These are phyloP conservation scores for Leucocoprinus sp. DNA, from an alignment of 768 basidiomycete species.

Conservation along the genomic window DNA sequence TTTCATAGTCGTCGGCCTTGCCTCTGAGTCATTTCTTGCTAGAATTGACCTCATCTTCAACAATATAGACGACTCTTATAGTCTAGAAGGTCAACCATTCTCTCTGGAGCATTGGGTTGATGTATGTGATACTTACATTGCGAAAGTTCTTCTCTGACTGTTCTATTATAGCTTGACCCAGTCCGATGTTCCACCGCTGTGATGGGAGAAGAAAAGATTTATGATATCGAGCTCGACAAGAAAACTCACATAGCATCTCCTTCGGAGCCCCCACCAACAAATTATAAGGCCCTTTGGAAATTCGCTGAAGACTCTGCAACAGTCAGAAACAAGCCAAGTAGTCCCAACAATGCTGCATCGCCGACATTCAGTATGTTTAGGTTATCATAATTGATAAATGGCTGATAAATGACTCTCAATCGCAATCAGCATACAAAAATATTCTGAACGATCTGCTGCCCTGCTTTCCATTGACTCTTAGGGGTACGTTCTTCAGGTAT, in stretches of 20 bases:
- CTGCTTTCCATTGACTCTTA: slow-evolving; percentile 35
- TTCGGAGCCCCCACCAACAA: slow-evolving; percentile 24
- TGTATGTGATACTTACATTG: slow-evolving; percentile 21
- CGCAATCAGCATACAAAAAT: slow-evolving; percentile 19
- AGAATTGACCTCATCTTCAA: slow-evolving; percentile 38
- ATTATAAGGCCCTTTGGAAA: slow-evolving; percentile 33
- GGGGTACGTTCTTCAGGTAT: slow-evolving; percentile 21
- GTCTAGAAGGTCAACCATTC: slow-evolving; percentile 25
- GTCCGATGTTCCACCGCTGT: slow-evolving; percentile 24
- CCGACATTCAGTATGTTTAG: neutral
- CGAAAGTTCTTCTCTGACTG: neutral
- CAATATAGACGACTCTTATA: slow-evolving; percentile 16
- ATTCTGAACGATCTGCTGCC: slow-evolving; percentile 25
- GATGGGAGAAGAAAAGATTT: slow-evolving; percentile 40
- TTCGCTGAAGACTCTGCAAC: neutral
- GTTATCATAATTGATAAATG: neutral
- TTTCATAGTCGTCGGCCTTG: slow-evolving; percentile 35
- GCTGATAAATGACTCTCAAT: neutral
- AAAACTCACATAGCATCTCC: slow-evolving; percentile 31
- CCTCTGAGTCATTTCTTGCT: slow-evolving; percentile 37
- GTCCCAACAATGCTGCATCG: neutral
- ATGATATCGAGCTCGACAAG: slow-evolving; percentile 46
- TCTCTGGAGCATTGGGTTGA: slow-evolving; percentile 49
- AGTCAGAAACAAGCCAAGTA: neutral
- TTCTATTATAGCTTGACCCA: slow-evolving; percentile 32